Evolutionary conservation across 495 filamentous ascomycete species (phyloP), one percentile per base, ranked within the genome.

Genomic region (Penicillium cinerascens): DNA sequence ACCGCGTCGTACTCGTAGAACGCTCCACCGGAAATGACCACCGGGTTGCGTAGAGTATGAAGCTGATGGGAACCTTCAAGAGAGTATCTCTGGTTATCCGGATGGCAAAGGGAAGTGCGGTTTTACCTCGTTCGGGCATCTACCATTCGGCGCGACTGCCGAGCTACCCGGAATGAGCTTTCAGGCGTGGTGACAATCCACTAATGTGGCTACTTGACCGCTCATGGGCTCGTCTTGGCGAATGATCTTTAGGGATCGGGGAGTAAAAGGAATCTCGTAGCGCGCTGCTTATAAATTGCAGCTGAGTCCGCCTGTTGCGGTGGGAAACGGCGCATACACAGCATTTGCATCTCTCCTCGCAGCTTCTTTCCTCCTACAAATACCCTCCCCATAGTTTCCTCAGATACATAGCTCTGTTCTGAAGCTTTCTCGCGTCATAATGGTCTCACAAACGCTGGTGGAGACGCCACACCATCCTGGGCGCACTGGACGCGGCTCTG

Each of bases 401-500:
- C 21, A 1, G 17, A 26, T 42, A 20, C 20, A 42, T 41, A 49
- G 38, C 21, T 49, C n/a, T 20, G 10, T 15, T 45, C 44, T 41
- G 42, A 27, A 41, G 6, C 20, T 16, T 42, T 33, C 33, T 15
- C 38, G 35, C 25, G 6, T 7, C 42, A 56, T 36, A 22, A 66
- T 66, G 62, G 62, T 51, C 43, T 33, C 63, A 11, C 59, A 63
- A 47, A 61, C 54, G n/a, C 45, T 63, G 9, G 7, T 58, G 22
- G 49, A 47, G 10, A 59, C 55, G 42, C 54, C 63, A 20, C 60
- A 23, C 23, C 60, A 63, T 47, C 63, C 63, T 25, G 60, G 49
- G 37, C 60, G 54, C 21, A 55, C 29, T 38, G 66, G 59, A n/a
- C 64, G 71, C 20, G 70, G 69, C 60, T 74, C 71, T 2, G 71